Evolutionary conservation across 768 basidiomycete species (phyloP).

Genomic region (Tephrocybe rancida): DNA sequence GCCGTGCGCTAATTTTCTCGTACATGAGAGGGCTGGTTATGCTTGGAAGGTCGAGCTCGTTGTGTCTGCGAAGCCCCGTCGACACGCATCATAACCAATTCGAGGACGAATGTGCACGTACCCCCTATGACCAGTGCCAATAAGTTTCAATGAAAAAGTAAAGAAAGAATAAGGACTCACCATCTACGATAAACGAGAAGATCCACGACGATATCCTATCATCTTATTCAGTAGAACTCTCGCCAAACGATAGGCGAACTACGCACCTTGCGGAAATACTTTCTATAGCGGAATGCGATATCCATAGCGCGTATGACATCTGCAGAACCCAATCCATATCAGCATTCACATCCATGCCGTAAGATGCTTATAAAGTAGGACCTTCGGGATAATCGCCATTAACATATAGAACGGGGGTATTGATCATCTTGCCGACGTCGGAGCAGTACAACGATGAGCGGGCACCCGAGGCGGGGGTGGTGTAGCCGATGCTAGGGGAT

Average conservation of each 20-base stretch:
- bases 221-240: neutral
- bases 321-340: slow-evolving; percentile 21
- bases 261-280: slow-evolving; percentile 77
- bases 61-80: slow-evolving; percentile 81
- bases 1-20: slow-evolving; percentile 76
- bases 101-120: no score
- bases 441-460: slow-evolving; percentile 89
- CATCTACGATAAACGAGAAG: slow-evolving; percentile 87
- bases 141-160: no score
- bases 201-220: slow-evolving; percentile 83
- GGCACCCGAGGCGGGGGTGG: slow-evolving; percentile 82
- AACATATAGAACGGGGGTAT: slow-evolving; percentile 86
- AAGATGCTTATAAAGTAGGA: slow-evolving; percentile 10
- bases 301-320: slow-evolving; percentile 87
- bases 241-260: neutral
- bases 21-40: slow-evolving; percentile 94
- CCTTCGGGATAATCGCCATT: slow-evolving; percentile 93
- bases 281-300: slow-evolving; percentile 85
- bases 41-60: slow-evolving; percentile 84
- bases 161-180: slow-evolving; percentile 46
- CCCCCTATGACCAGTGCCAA: no score
- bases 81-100: no score
- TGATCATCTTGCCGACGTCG: slow-evolving; percentile 88
- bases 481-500: slow-evolving; percentile 78
- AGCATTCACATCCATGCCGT: no score